Percentiles rank a stretch among this genome's conserved stretches.
phyloP scores from a whole-genome alignment of 164 flowering plant species.

The Liriodendron chinense region DNA sequence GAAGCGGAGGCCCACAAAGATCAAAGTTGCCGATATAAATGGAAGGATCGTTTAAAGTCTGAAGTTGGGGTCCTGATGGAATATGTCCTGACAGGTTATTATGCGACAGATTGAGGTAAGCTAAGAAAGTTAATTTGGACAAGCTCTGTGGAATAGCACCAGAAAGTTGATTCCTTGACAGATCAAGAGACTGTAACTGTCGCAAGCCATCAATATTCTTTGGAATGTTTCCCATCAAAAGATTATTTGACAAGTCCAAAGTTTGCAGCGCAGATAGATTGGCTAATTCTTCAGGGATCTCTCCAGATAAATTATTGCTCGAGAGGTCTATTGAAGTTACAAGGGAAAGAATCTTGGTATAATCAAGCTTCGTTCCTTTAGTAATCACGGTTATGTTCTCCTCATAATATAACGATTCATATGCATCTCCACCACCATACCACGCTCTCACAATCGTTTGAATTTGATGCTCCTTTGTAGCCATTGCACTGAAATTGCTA shows the following conservation, averaged over 20 bases:
- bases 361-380: neutral
- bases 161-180: neutral
- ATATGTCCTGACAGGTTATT: conserved; percentile 24
- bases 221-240: conserved; percentile 5
- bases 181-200: neutral
- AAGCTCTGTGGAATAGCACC: neutral
- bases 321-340: conserved; percentile 16
- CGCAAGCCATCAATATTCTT: neutral
- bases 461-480: neutral
- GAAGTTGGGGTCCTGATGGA: conserved; percentile 32
- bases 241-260: conserved; percentile 3
- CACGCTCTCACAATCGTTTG: neutral
- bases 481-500: conserved; percentile 19
- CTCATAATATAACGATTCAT: conserved; percentile 1
- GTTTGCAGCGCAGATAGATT: neutral
- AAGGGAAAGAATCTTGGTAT: neutral
- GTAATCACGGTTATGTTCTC: neutral
- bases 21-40: conserved; percentile 22
- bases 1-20: conserved; percentile 39
- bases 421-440: neutral
- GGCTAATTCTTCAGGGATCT: conserved; percentile 18
- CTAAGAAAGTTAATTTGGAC: neutral
- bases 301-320: conserved; percentile 14
- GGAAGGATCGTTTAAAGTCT: conserved; percentile 16
- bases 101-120: neutral